phyloP scores from a whole-genome alignment of 164 flowering plant genomes.

The Warburgia ugandensis region DNA sequence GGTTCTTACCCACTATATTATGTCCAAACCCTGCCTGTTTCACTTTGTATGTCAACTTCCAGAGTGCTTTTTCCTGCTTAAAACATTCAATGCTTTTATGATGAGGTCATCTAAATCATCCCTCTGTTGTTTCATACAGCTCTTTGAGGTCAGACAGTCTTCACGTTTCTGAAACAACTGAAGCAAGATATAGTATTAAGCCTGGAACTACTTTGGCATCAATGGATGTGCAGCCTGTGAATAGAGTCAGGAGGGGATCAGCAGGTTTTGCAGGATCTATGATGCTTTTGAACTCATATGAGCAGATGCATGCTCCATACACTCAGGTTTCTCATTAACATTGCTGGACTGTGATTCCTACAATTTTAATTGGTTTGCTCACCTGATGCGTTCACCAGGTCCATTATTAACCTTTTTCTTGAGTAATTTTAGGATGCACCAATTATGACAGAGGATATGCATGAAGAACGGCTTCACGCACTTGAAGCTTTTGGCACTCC shows the following conservation, averaged over 20 bases:
- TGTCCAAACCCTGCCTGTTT: no score
- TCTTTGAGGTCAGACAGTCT: conserved; percentile 15
- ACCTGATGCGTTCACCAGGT: not conserved
- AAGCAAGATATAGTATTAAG: conserved; percentile 4
- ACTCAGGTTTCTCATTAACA: conserved; percentile 54
- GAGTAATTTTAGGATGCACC: conserved; percentile 67
- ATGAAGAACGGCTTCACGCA: conserved; percentile 88
- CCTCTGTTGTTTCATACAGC: no score
- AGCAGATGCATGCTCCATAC: conserved; percentile 82
- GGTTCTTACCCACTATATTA: no score
- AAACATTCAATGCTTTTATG: no score
- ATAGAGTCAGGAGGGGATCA: conserved; percentile 55
- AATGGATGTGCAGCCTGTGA: conserved; percentile 22
- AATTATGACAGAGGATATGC: conserved; percentile 99
- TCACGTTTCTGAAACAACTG: conserved; percentile 10
- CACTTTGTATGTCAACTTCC: no score
- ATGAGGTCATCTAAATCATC: no score
- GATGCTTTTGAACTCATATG: conserved; percentile 80
- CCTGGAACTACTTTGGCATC: conserved; percentile 17
- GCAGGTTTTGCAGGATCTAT: conserved; percentile 68
- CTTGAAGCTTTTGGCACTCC: conserved; percentile 72
- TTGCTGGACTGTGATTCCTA: not conserved
- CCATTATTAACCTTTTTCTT: not conserved
- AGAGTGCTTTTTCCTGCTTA: no score
- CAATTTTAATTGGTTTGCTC: no score